Base-by-base conservation (phyloP, 2,329 filamentous ascomycete genomes). In the Aspergillus phoenicis region DNA sequence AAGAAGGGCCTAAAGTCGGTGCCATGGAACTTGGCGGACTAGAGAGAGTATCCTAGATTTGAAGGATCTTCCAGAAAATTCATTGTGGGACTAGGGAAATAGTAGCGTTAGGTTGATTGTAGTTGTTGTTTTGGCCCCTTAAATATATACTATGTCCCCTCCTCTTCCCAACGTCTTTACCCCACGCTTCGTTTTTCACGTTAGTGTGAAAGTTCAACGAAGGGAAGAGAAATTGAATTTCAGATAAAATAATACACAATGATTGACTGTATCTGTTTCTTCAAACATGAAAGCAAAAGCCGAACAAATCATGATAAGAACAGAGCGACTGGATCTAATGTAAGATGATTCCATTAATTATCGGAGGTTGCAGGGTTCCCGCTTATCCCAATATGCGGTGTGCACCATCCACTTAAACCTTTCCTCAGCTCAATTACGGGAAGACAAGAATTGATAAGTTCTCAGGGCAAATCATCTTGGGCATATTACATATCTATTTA, bases 61-160 rank as follows among this genome's bases (percentile, higher is more conserved):
- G 47, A 51, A 28, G 17, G 26, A 51, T 33, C 10, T 49, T 51
- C 47, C 30, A 51, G 47, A 51, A 51, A 51, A 51, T 30, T 51
- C 47, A 33, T 26, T 51, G 47, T 28, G 47, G 47, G 47, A 51
- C 26, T 30, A 33, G 47, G 33, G 5, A 13, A 36, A 13, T 36
- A 13, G 33, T 36, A 36, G 33, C 33, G 33, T 36, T 36, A 36
- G 11, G 33, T 36, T 36, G 13, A 36, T 36, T 13, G 33, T 11
- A 36, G 11, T 22, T 51, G 47, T 51, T 30, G 17, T 28, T 30
- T 30, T 51, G 47, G 17, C 47, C 47, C 47, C 47, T 33, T 51
- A 51, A 33, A 33, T 15, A 51, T 17, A 51, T 51, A 51, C 10
- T 30, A 36, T 28, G 28, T 48, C 15, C n/a, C 22, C 39, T 41